These are phyloP conservation scores for Anisodus tanguticus DNA, from an alignment of 257 asterid genomes.

Conservation along the genomic window DNA sequence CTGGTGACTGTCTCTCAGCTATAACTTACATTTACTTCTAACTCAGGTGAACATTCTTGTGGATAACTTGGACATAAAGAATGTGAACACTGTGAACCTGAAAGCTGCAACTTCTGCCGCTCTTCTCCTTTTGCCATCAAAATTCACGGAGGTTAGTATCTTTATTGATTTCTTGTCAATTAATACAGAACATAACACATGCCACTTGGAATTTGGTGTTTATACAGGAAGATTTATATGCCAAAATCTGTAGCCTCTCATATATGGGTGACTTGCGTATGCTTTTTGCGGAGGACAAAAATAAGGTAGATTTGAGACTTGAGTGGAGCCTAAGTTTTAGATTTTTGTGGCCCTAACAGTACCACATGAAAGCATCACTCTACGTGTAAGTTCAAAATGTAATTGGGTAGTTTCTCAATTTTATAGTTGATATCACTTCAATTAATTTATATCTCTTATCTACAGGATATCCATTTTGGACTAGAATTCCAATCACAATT, in stretches of 20 bases:
- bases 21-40: not conserved
- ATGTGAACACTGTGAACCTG: constrained; percentile 66
- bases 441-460: not conserved
- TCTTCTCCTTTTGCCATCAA: constrained; percentile 86
- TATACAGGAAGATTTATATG: constrained; percentile 83
- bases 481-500: not conserved
- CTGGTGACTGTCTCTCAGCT: not conserved
- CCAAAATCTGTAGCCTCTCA: constrained; percentile 83
- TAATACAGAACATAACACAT: constrained; percentile 11
- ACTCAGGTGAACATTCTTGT: constrained; percentile 68
- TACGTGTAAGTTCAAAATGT: not conserved
- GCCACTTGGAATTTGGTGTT: constrained; percentile 28
- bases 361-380: constrained; percentile 1
- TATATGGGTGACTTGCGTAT: constrained; percentile 88
- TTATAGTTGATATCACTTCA: constrained; percentile 11
- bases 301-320: constrained; percentile 65
- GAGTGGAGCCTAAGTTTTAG: constrained; percentile 29
- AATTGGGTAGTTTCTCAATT: constrained; percentile 22
- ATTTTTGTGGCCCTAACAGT: constrained; percentile 1
- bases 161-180: constrained; percentile 30
- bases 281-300: constrained; percentile 90
- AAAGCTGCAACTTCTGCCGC: constrained; percentile 85
- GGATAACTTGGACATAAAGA: constrained; percentile 63
- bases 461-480: not conserved
- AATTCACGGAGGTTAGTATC: constrained; percentile 68